Base-by-base conservation (phyloP, 2,329 filamentous ascomycete species). In the Cryoendolithus antarcticus region DNA sequence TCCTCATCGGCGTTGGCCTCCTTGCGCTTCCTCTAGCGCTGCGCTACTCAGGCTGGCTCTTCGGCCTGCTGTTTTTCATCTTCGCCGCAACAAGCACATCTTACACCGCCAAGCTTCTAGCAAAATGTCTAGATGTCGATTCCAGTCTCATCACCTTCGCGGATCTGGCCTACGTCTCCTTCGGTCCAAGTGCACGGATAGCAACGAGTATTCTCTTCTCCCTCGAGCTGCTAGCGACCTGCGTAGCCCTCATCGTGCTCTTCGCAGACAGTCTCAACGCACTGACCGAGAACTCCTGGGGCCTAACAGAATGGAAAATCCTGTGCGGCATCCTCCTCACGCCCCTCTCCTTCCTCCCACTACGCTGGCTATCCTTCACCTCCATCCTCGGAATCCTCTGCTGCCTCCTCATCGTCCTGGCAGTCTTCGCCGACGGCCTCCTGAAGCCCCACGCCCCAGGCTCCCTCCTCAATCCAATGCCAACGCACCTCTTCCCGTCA, bases 351-450 rank as follows among this genome's bases (percentile, higher is more conserved):
- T 93, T 93, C 57, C 64, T 93, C 28, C 89, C 91, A 1, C 64
- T 96, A 44, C 76, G 85, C 28, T 67, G 88, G 40, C 65, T 98
- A 44, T 93, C 86, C 50, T 86, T 94, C 54, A 94, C 86, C 19
- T 93, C 86, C 57, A 78, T 96, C 41, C 66, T 96, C 45, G 89
- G 89, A n/a, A 93, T 98, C 38, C 67, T 95, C 49, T 88, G 77
- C 41, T 93, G 85, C 49, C 80, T 93, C 48, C 79, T 79, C 53
- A 95, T 96, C 60, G 81, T 88, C n/a, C 62, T 80, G 29, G 82
- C 93, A 39, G 75, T 95, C 38, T 74, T 91, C 51, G 64, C 85
- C 19, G 86, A 95, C 58, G 91, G 89, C n/a, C 66, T 94, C 38
- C 69, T 86, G 48, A 96, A 95, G 58, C 73, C 78, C 5, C 66